These are phyloP conservation scores for Aspergillus thermomutatus DNA, from an alignment of 2,329 filamentous ascomycete genomes.

Conservation along the genomic window DNA sequence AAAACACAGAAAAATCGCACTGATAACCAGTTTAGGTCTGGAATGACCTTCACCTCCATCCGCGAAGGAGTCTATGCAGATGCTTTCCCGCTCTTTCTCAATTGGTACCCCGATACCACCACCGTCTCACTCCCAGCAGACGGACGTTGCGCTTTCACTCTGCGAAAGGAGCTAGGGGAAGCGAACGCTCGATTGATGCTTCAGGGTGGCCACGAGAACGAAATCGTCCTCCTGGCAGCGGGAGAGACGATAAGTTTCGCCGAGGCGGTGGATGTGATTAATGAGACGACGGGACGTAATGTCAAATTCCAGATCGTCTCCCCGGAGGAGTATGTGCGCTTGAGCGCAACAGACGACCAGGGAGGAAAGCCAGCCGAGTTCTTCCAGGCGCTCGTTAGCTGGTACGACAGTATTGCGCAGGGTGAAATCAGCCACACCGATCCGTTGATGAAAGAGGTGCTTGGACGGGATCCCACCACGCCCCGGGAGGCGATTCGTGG, in stretches of 20 bases:
- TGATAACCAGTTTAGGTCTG: constrained; percentile 22
- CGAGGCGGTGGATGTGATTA: constrained; percentile 38
- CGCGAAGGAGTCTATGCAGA: constrained; percentile 60
- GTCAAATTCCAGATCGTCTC: constrained; percentile 33
- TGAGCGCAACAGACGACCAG: constrained; percentile 27
- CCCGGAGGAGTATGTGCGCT: constrained; percentile 32
- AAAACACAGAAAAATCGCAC: neutral
- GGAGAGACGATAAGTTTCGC: constrained; percentile 31
- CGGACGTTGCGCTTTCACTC: constrained; percentile 49
- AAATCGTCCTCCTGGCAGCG: constrained; percentile 39
- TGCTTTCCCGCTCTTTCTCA: constrained; percentile 58
- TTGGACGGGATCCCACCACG: constrained; percentile 43
- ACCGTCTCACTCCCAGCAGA: constrained; percentile 36
- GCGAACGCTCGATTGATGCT: constrained; percentile 52
- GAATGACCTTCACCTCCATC: constrained; percentile 51
- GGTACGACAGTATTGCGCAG: constrained; percentile 44
- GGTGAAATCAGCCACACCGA: constrained; percentile 46
- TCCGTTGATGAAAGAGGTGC: constrained; percentile 40
- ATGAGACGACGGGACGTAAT: constrained; percentile 32
- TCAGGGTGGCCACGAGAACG: constrained; percentile 33
- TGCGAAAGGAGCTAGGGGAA: constrained; percentile 54
- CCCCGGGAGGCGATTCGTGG: constrained; percentile 35
- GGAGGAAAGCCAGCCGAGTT: constrained; percentile 40
- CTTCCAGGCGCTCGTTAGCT: constrained; percentile 41
- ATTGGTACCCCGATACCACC: constrained; percentile 35